Conservation (phyloP, 2,329 filamentous ascomycete genomes). For the Metarhizium anisopliae region DNA sequence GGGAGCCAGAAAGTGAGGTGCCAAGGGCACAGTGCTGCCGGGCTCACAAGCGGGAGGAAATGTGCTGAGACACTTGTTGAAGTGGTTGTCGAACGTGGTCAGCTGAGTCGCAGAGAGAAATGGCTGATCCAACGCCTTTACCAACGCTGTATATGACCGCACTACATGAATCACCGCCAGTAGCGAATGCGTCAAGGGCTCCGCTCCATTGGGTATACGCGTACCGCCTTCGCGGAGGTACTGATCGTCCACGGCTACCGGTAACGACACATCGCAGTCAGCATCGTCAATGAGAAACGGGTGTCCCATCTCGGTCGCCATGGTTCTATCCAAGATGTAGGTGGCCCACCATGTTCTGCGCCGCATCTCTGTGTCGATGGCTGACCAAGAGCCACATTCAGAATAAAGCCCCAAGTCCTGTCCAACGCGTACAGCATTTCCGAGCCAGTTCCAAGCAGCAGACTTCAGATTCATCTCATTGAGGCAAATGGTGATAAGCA, state of each 20-base stretch:
- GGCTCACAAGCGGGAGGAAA: slow-evolving; percentile 71
- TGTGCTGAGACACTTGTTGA: slow-evolving; percentile 61
- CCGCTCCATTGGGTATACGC: slow-evolving; percentile 39
- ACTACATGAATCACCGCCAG: slow-evolving; percentile 75
- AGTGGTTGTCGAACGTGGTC: slow-evolving; percentile 72
- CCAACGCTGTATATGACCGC: slow-evolving; percentile 65
- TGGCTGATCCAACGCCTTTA: slow-evolving; percentile 59
- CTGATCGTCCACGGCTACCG: slow-evolving; percentile 73
- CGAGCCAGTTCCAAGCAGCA: slow-evolving; percentile 79
- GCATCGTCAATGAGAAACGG: slow-evolving; percentile 77
- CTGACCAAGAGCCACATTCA: slow-evolving; percentile 63
- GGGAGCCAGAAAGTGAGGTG: slow-evolving; percentile 65
- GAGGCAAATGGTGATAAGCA: slow-evolving; percentile 70
- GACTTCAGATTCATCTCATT: slow-evolving; percentile 82
- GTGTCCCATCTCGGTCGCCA: slow-evolving; percentile 72
- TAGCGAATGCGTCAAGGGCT: slow-evolving; percentile 59
- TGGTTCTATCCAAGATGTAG: slow-evolving; percentile 76
- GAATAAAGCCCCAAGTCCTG: slow-evolving; percentile 78
- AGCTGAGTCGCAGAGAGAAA: slow-evolving; percentile 59
- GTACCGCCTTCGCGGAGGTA: slow-evolving; percentile 54
- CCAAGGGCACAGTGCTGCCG: slow-evolving; percentile 55
- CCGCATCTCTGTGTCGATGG: slow-evolving; percentile 77
- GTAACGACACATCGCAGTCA: slow-evolving; percentile 78
- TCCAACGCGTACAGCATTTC: slow-evolving; percentile 66
- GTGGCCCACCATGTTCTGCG: slow-evolving; percentile 89